phyloP scores from a whole-genome alignment of 2,329 filamentous ascomycete species.

The Apiospora malaysiana region DNA sequence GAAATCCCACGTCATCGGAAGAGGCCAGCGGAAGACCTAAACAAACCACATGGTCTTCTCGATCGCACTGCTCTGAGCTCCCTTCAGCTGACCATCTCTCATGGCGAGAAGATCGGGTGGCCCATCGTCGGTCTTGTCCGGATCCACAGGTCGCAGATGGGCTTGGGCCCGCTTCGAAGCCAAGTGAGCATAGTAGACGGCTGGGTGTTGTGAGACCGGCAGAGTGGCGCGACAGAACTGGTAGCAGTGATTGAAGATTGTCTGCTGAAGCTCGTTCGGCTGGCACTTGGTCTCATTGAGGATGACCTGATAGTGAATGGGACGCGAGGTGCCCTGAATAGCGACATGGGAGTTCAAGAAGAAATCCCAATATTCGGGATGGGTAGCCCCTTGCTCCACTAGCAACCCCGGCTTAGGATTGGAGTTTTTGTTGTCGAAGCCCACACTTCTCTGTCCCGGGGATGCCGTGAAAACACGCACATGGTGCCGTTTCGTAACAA shows the following conservation, averaged over 20 bases:
- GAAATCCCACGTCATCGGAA: no score
- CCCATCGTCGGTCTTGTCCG: neutral
- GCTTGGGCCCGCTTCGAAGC: constrained; percentile 79
- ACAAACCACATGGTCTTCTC: neutral
- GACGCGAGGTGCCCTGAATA: constrained; percentile 94
- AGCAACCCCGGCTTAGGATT: constrained; percentile 88
- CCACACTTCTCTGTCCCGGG: no score
- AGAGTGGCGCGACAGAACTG: constrained; percentile 92
- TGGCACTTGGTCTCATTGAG: constrained; percentile 76
- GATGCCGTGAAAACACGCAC: constrained; percentile 81
- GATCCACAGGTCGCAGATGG: constrained; percentile 57
- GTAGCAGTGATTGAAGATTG: constrained; percentile 95
- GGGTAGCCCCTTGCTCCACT: constrained; percentile 87
- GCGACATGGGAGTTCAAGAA: constrained; percentile 70
- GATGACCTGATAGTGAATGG: constrained; percentile 93
- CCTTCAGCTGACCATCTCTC: neutral
- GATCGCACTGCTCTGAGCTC: neutral
- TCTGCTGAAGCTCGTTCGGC: constrained; percentile 75
- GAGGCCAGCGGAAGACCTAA: neutral
- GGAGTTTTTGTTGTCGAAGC: constrained; percentile 65
- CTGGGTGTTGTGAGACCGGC: constrained; percentile 85
- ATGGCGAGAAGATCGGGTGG: neutral
- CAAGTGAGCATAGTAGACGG: constrained; percentile 95
- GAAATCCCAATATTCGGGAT: constrained; percentile 90
- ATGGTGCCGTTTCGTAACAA: constrained; percentile 94